Conservation (phyloP, 2,329 filamentous ascomycete genomes). For the Pyrenophora seminiperda region DNA sequence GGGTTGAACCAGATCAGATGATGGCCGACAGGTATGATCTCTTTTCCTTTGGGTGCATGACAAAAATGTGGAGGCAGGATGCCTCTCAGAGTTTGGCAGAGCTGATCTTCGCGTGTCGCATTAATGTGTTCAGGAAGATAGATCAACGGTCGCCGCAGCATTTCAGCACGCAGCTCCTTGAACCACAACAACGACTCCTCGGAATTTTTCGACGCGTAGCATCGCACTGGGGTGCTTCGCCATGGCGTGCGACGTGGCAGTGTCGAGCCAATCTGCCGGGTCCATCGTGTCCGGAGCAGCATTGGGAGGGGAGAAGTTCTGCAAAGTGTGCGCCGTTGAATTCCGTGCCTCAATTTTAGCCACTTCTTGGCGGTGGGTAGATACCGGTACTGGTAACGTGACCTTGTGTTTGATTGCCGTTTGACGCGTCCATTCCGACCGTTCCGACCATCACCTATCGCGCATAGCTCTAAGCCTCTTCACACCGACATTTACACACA, state of each 20-base stretch:
- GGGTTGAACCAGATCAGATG: slow-evolving; percentile 89
- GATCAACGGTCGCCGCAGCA: slow-evolving; percentile 57
- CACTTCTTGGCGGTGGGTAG: slow-evolving; percentile 15
- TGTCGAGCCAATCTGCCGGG: slow-evolving; percentile 17
- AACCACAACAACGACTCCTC: slow-evolving; percentile 33
- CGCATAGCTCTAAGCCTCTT: not conserved
- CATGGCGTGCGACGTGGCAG: slow-evolving; percentile 20
- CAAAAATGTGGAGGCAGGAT: slow-evolving; percentile 26
- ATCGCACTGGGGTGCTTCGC: slow-evolving; percentile 19
- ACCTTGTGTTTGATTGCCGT: not conserved
- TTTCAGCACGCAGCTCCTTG: slow-evolving; percentile 34
- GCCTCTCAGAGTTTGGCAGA: slow-evolving; percentile 55
- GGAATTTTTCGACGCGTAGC: slow-evolving; percentile 16
- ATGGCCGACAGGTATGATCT: slow-evolving; percentile 66
- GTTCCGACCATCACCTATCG: not conserved
- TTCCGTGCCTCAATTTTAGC: not conserved
- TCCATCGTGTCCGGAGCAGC: slow-evolving; percentile 24
- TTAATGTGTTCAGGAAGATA: slow-evolving; percentile 62
- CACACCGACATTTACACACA: not conserved
- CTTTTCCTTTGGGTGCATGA: slow-evolving; percentile 3
- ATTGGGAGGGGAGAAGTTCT: slow-evolving; percentile 19
- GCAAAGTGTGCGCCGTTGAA: not conserved
- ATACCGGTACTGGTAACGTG: too few relatives aligned
- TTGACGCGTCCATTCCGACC: too few relatives aligned
- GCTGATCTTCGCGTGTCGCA: slow-evolving; percentile 64